Evolutionary conservation across 129 eudicot genomes (phyloP).

Genomic region (Tagetes erecta): DNA sequence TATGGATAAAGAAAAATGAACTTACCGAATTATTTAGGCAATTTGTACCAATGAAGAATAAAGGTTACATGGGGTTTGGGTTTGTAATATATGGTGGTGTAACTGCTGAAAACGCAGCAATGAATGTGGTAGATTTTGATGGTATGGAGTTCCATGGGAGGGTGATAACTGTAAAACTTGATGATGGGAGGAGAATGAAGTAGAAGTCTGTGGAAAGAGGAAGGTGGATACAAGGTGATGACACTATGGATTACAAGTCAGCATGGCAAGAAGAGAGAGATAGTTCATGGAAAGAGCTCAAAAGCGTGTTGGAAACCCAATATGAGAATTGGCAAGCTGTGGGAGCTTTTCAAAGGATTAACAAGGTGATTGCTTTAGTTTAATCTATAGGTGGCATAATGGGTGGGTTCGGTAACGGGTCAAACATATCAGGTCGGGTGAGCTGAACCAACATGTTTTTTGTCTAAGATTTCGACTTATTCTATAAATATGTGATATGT

Average conservation of each 20-base stretch:
- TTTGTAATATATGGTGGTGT: conserved; percentile 69
- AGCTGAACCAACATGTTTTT: neutral
- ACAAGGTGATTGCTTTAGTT: conserved; percentile 59
- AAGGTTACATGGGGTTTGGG: conserved; percentile 88
- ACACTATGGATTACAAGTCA: conserved; percentile 51
- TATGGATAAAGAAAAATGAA: conserved; percentile 76
- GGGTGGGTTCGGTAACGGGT: neutral
- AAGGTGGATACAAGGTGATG: conserved; percentile 71
- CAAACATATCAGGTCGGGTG: neutral
- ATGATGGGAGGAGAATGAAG: conserved; percentile 79
- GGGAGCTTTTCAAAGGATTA: conserved; percentile 72
- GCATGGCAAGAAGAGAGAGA: conserved; percentile 85
- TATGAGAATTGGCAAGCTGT: conserved; percentile 94
- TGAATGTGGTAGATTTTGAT: conserved; percentile 89
- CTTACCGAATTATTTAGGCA: conserved; percentile 75
- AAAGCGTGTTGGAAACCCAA: conserved; percentile 62
- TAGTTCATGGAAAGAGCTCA: conserved; percentile 50
- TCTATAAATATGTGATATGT: neutral
- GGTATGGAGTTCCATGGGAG: conserved; percentile 96
- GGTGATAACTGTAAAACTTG: conserved; percentile 77
- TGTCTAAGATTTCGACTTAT: neutral
- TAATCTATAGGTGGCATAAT: neutral
- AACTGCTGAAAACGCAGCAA: conserved; percentile 66
- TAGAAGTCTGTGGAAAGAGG: conserved; percentile 50
- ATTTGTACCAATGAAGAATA: conserved; percentile 77